Evolutionary conservation across 1,284 basidiomycete genomes (phyloP), one percentile per base, ranked within the genome.

Genomic region (Fomitopsis pinicola): DNA sequence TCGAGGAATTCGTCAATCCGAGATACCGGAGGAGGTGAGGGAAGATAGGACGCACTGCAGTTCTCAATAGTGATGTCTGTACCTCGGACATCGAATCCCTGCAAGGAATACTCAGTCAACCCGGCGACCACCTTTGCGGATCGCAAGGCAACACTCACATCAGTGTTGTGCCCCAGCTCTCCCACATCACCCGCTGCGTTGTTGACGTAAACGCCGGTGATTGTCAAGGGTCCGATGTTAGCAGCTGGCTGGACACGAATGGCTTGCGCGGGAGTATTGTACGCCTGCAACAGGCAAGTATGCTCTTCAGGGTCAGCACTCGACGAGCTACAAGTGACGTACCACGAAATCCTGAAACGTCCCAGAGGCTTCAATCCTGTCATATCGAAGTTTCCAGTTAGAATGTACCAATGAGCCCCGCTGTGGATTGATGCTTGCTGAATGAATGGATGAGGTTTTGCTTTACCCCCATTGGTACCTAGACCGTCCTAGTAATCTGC

Each of bases 401-500:
- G 22, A 22, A 42, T 17, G 5, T 28, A 4, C 15, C 26, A n/a
- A 10, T 3, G 45, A n/a, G 2, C 22, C 15, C 28, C 5, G 45
- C 6, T 9, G 48, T 26, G 14, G 44, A 17, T 22, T 33, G 6
- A 9, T 8, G 14, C 52, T 42, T 17, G 50, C 59, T 48, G 44
- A 35, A 60, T 56, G 53, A 60, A 60, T 2, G 59, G 59, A 30
- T 60, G 59, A 14, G 59, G 54, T 26, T 60, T 60, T 7, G 54
- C 28, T 33, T 48, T 50, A 2, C 59, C 54, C 1, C 59, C 59
- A n/a, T 60, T 60, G 3, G 59, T 60, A n/a, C 59, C 59, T 15
- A 56, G 42, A 12, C 59, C 59, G 19, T 60, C 59, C 59, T 54
- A 60, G 22, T 60, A 60, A 42, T 60, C 53, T n/a, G 59, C 59